A percentile compares a stretch with the other conserved stretches of the same genome.
Conservation (phyloP, 2,329 filamentous ascomycete species). For the Cordyceps cicadae region DNA sequence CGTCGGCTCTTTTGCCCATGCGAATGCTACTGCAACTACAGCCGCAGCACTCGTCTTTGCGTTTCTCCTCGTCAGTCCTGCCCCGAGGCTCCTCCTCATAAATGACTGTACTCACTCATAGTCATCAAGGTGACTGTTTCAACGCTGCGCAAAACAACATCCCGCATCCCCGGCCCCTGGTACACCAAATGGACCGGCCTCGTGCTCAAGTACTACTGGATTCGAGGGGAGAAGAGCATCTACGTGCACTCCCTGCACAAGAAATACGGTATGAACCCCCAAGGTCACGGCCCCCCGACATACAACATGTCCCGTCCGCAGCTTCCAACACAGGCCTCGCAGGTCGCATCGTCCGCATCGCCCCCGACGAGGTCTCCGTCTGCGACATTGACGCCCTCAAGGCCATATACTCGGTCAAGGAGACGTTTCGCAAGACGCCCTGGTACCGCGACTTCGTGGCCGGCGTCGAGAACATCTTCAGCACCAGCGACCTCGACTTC, state of each 20-base stretch:
- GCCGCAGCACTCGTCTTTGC: neutral
- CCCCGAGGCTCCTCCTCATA: fast-evolving
- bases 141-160: neutral
- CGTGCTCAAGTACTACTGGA: conserved; percentile 7
- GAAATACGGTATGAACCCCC: conserved; percentile 4
- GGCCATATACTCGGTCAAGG: conserved; percentile 8
- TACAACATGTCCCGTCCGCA: no score
- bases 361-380: conserved; percentile 3
- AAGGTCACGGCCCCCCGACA: no score
- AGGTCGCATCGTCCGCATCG: conserved; percentile 8
- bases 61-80: neutral
- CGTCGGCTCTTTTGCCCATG: neutral
- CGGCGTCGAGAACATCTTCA: conserved; percentile 3
- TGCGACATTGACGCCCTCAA: conserved; percentile 1
- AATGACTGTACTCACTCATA: neutral
- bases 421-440: conserved; percentile 6
- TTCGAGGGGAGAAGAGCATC: neutral
- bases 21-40: neutral
- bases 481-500: neutral
- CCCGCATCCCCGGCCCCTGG: conserved; percentile 7
- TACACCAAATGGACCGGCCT: neutral
- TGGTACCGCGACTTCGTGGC: conserved; percentile 1
- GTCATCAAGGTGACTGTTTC: neutral
- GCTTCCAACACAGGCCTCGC: neutral
- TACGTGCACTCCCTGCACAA: conserved; percentile 4